Conservation (phyloP, 169 alveolate genomes). For the Plasmodium knowlesi region DNA sequence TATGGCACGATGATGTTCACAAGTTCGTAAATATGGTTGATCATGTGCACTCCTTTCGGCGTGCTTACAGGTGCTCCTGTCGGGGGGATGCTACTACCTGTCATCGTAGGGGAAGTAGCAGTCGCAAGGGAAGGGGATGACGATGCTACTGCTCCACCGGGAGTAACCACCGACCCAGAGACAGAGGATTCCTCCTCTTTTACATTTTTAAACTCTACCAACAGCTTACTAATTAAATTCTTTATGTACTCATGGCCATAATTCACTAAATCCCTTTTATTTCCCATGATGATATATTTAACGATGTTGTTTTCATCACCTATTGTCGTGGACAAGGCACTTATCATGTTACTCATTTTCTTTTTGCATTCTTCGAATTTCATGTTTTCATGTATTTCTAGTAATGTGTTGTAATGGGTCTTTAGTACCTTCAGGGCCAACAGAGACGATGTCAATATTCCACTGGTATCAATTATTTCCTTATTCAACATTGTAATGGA, state of each 20-base stretch:
- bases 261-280: constrained; percentile 44
- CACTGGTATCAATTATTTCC: constrained; percentile 71
- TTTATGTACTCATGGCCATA: constrained; percentile 73
- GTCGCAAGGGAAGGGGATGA: not conserved
- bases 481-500: constrained; percentile 44
- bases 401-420: constrained; percentile 29
- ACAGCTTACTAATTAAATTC: constrained; percentile 41
- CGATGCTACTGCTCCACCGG: constrained; percentile 1
- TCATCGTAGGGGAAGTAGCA: not conserved
- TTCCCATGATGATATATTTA: constrained; percentile 48
- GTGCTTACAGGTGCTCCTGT: not conserved
- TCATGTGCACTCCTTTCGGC: not conserved
- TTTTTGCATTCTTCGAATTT: constrained; percentile 63
- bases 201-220: constrained; percentile 33
- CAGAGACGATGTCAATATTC: constrained; percentile 53
- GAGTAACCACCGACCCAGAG: not conserved
- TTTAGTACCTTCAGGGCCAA: constrained; percentile 55
- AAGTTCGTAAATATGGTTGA: constrained; percentile 69
- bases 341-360: constrained; percentile 69
- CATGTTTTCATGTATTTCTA: constrained; percentile 54
- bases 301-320: constrained; percentile 73
- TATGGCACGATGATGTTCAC: constrained; percentile 88
- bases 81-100: not conserved
- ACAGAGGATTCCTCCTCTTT: constrained; percentile 47
- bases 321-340: constrained; percentile 73